A percentile compares a stretch with the other conserved stretches of the same genome.
phyloP scores from a whole-genome alignment of 1,139 yeast species.

The Scheffersomyces illinoinensis region DNA sequence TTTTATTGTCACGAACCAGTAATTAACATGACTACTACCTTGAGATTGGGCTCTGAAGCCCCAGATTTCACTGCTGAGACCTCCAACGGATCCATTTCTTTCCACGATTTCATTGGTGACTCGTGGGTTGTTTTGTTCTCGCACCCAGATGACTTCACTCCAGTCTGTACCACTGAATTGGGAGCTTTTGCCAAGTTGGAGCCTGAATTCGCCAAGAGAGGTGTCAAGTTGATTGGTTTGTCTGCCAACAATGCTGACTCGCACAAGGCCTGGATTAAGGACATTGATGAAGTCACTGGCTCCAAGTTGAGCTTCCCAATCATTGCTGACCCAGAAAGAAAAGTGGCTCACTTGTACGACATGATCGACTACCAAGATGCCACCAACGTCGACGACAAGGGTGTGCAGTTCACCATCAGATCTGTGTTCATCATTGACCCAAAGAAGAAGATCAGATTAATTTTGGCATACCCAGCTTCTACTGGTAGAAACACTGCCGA shows the following conservation, averaged over 20 bases:
- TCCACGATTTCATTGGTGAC: conserved; percentile 80
- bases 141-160: conserved; percentile 88
- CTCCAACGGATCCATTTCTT: conserved; percentile 73
- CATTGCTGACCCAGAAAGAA: conserved; percentile 79
- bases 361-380: conserved; percentile 91
- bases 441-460: conserved; percentile 76
- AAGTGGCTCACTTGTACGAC: conserved; percentile 81
- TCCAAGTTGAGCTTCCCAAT: conserved; percentile 78
- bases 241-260: conserved; percentile 72
- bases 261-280: conserved; percentile 81
- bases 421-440: conserved; percentile 90
- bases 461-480: conserved; percentile 85
- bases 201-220: conserved; percentile 77
- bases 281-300: conserved; percentile 79
- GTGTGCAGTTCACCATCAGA: conserved; percentile 78
- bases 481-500: conserved; percentile 90
- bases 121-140: conserved; percentile 83
- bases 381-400: conserved; percentile 63
- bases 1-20: background rate
- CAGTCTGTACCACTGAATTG: conserved; percentile 87
- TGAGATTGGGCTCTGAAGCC: conserved; percentile 57
- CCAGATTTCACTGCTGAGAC: conserved; percentile 84
- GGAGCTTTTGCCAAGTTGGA: conserved; percentile 85
- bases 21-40: conserved; percentile 9
- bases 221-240: conserved; percentile 74